These are phyloP conservation scores for Pharus latifolius DNA, from an alignment of 176 grass and related monocot species.

Conservation along the genomic window DNA sequence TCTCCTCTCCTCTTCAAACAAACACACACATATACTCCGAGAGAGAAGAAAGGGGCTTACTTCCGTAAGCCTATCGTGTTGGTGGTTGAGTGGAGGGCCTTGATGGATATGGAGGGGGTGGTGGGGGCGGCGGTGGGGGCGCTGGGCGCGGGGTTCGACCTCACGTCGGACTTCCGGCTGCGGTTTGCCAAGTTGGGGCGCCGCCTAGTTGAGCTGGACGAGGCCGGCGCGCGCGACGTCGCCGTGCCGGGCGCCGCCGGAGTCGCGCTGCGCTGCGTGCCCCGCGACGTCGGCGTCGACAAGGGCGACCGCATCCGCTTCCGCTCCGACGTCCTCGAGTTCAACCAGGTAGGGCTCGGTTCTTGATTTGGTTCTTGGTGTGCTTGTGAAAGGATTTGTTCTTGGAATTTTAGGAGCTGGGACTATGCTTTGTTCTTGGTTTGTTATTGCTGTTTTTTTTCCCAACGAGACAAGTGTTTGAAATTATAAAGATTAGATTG, in stretches of 20 bases:
- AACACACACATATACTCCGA: not conserved
- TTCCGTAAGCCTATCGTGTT: not conserved
- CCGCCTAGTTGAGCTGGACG: constrained; percentile 72
- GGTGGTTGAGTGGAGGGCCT: not conserved
- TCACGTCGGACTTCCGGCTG: constrained; percentile 83
- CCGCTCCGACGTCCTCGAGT: constrained; percentile 92
- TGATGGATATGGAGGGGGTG: not conserved
- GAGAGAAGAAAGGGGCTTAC: not conserved
- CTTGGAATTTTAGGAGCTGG: too few relatives aligned
- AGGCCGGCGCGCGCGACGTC: constrained; percentile 48
- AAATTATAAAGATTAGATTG: too few relatives aligned
- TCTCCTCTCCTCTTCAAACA: not conserved
- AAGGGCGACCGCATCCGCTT: constrained; percentile 90
- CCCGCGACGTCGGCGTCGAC: constrained; percentile 70
- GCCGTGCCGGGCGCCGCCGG: constrained; percentile 59
- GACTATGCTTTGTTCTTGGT: not conserved
- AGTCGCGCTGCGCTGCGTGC: constrained; percentile 38
- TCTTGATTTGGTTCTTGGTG: not conserved
- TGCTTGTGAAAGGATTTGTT: too few relatives aligned
- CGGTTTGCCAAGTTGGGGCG: constrained; percentile 59
- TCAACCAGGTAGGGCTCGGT: constrained; percentile 62
- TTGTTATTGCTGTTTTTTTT: too few relatives aligned
- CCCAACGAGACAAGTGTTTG: too few relatives aligned
- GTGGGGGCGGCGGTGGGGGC: constrained; percentile 26
- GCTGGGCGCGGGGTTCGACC: constrained; percentile 79